phyloP scores from a whole-genome alignment of 1,284 basidiomycete species.

The Trametes pubescens region DNA sequence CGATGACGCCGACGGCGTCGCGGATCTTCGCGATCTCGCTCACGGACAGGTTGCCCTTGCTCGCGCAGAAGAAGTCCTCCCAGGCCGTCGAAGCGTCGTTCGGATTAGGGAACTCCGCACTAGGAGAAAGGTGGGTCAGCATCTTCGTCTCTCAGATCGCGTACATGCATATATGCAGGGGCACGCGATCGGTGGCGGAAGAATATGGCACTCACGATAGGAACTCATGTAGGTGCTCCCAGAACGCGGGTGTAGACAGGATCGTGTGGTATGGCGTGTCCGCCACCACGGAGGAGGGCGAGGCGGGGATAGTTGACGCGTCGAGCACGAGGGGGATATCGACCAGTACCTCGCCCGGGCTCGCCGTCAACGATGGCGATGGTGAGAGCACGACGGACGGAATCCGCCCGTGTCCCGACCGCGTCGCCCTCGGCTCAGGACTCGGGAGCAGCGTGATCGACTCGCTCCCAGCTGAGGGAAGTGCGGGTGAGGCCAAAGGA shows the following conservation, averaged over 20 bases:
- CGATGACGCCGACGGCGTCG: conserved; percentile 76
- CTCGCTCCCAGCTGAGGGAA: conserved; percentile 32
- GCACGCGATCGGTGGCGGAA: not conserved
- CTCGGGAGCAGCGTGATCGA: conserved; percentile 38
- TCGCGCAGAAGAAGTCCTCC: conserved; percentile 78
- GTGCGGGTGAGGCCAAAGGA: conserved; percentile 29
- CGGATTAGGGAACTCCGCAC: conserved; percentile 62
- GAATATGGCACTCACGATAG: conserved; percentile 55
- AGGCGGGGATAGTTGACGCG: conserved; percentile 53
- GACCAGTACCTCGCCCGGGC: conserved; percentile 54
- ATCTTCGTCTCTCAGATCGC: not conserved
- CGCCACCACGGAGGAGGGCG: conserved; percentile 46
- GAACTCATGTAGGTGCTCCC: conserved; percentile 73
- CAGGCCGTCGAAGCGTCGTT: conserved; percentile 69
- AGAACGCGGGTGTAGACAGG: conserved; percentile 79
- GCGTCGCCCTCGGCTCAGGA: conserved; percentile 33
- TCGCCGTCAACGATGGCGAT: conserved; percentile 60
- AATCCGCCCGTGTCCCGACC: conserved; percentile 61
- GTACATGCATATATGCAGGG: not conserved
- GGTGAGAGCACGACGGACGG: conserved; percentile 81
- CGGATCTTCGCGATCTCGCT: conserved; percentile 83
- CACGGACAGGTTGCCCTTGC: conserved; percentile 72
- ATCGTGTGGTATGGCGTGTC: conserved; percentile 69
- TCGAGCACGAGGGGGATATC: conserved; percentile 76
- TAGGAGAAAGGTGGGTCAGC: conserved; percentile 38